Evolutionary conservation across 2,329 filamentous ascomycete genomes (phyloP).

Genomic region (Parafenestella ontariensis): DNA sequence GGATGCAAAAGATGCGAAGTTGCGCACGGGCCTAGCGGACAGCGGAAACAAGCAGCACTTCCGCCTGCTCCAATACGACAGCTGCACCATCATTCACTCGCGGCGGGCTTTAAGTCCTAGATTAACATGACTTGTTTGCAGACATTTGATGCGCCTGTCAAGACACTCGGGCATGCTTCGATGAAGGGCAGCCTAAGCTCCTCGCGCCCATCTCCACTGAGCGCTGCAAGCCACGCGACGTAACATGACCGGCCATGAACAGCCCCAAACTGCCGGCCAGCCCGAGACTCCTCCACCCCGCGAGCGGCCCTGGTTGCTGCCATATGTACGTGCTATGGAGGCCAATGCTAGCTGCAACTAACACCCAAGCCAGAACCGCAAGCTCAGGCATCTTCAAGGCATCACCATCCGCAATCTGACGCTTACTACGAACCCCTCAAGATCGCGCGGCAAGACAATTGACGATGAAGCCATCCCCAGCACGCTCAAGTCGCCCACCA

Average conservation of each 20-base stretch:
- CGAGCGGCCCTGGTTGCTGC: constrained; percentile 49
- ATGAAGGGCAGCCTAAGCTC: constrained; percentile 4
- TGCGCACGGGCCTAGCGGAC: constrained; percentile 12
- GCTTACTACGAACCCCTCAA: constrained; percentile 61
- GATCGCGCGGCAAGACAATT: constrained; percentile 66
- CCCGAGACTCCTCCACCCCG: constrained; percentile 27
- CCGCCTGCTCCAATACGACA: constrained; percentile 27
- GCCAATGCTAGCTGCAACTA: background rate
- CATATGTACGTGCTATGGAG: constrained; percentile 34
- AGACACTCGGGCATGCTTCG: constrained; percentile 3
- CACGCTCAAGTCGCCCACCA: constrained; percentile 69
- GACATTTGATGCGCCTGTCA: constrained; percentile 5
- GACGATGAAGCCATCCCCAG: constrained; percentile 79
- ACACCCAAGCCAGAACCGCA: constrained; percentile 71
- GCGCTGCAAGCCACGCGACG: constrained; percentile 10
- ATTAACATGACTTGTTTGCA: constrained; percentile 21
- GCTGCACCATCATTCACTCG: constrained; percentile 12
- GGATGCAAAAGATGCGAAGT: constrained; percentile 18
- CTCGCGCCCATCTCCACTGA: background rate
- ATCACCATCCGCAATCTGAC: constrained; percentile 87
- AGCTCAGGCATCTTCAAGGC: constrained; percentile 84
- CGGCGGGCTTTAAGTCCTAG: background rate
- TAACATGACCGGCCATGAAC: constrained; percentile 35
- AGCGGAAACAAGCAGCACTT: constrained; percentile 14
- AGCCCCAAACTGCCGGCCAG: constrained; percentile 14